phyloP scores from a whole-genome alignment of 495 filamentous ascomycete genomes.

The Aspergillus egyptiacus region DNA sequence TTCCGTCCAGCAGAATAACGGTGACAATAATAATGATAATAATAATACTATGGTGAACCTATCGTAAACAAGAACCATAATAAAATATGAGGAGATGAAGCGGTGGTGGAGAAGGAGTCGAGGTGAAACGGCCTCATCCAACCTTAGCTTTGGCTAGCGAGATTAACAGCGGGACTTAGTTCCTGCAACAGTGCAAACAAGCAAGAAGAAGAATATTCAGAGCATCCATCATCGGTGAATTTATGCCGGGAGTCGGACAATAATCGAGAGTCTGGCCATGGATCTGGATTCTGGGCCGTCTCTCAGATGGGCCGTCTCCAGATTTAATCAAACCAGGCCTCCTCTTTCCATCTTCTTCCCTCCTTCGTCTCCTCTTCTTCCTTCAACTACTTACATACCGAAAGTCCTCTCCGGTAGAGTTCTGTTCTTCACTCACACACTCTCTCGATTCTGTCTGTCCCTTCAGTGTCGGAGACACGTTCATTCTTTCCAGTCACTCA shows the following conservation, averaged over 20 bases:
- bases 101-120: not conserved
- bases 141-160: slow-evolving; percentile 1
- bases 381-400: no score
- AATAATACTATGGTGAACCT: no score
- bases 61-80: no score
- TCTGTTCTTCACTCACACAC: no score
- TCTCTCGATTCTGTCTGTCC: slow-evolving; percentile 22
- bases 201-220: not conserved
- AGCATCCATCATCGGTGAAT: not conserved
- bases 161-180: slow-evolving; percentile 1
- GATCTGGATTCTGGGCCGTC: slow-evolving; percentile 2
- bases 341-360: slow-evolving; percentile 9
- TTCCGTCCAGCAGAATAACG: no score
- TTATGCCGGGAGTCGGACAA: not conserved
- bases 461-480: slow-evolving; percentile 26
- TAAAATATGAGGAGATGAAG: not conserved
- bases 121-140: not conserved
- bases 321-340: slow-evolving; percentile 14
- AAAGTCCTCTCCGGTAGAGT: slow-evolving; percentile 20
- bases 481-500: slow-evolving; percentile 39
- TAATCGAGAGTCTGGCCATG: not conserved
- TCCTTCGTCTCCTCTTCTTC: slow-evolving; percentile 13
- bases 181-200: not conserved
- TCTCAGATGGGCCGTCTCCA: slow-evolving; percentile 11
- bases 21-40: no score